Conservation (phyloP, 495 filamentous ascomycete species). For the Aspergillus ellipticus region DNA sequence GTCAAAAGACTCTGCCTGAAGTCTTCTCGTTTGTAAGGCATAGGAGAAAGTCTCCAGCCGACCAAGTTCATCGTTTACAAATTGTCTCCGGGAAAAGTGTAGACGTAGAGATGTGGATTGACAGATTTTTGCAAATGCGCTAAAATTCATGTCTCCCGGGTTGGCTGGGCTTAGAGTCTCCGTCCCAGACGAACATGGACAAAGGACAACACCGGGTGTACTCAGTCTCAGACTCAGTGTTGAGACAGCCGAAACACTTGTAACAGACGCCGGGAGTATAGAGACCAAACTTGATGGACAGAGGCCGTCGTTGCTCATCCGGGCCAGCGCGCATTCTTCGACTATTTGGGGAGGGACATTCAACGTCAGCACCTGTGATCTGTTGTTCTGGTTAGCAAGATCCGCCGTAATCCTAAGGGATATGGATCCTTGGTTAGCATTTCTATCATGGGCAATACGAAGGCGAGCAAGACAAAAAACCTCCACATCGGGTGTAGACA, state of each 20-base stretch:
- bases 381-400: slow-evolving; percentile 19
- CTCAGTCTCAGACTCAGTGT: slow-evolving; percentile 18
- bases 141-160: slow-evolving; percentile 14
- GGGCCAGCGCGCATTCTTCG: slow-evolving; percentile 16
- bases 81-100: slow-evolving; percentile 20
- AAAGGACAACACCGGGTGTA: slow-evolving; percentile 21
- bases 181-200: slow-evolving; percentile 17
- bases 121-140: slow-evolving; percentile 21
- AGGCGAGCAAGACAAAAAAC: slow-evolving; percentile 15
- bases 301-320: slow-evolving; percentile 17
- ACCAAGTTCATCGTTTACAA: slow-evolving; percentile 19
- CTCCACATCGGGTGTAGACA: slow-evolving; percentile 13
- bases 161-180: slow-evolving; percentile 16
- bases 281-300: slow-evolving; percentile 16
- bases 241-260: slow-evolving; percentile 19
- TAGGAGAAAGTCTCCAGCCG: slow-evolving; percentile 12
- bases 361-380: slow-evolving; percentile 17
- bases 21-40: slow-evolving; percentile 15
- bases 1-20: slow-evolving; percentile 16
- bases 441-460: slow-evolving; percentile 18
- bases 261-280: slow-evolving; percentile 15
- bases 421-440: slow-evolving; percentile 19
- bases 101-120: slow-evolving; percentile 19
- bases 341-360: slow-evolving; percentile 17
- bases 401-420: slow-evolving; percentile 16